Evolutionary conservation across 371 early-diverging fungal genomes (phyloP), one percentile per base, ranked within the genome.

Genomic region (Furculomyces boomerangus): DNA sequence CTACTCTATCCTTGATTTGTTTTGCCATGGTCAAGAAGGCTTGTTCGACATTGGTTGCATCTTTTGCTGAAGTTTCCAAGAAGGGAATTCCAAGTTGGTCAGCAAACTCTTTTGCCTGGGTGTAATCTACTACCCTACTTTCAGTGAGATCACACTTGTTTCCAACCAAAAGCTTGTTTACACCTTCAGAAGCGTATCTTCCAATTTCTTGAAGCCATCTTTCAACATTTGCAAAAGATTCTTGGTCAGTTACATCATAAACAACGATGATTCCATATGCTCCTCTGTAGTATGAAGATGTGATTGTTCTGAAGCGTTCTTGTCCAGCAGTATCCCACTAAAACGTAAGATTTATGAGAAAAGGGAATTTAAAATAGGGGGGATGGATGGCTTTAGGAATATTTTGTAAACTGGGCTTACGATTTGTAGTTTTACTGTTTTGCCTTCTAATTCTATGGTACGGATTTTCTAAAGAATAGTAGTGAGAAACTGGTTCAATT

Each of bases 261-360:
- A 95, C 95, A 37, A 99, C 84, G 62, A 99, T 80, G 56, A 99
- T 96, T 39, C 99, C 98, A 74, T 97, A 90, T 30, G 99, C 99
- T 30, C 96, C 96, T 55, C 98, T 78, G 74, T 97, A 97, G 77
- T 98, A 99, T 32, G 94, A 93, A 0, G 93, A 90, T 32, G 99
- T 96, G 57, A 99, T 96, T 20, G 99, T 94, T 56, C 97, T 81
- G 83, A 99, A 99, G 59, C 99, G 83, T 70, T 99, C 99, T 77
- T 99, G 99, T 28, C 99, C 99, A 35, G 99, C 99, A n/a, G 99
- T 99, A 72, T 98, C 98, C 98, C 97, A 98, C 50, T 49, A 49
- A 71, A 71, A 49, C 14, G n/a, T 26, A 22, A 49, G 27, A 49
- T 14, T 28, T 29, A 49, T 5, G n/a, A 45, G 8, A 5, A 13